Percentiles rank a stretch among this genome's conserved stretches.
Evolutionary conservation across 2,329 filamentous ascomycete genomes (phyloP).

Genomic region (Polychaeton citri): DNA sequence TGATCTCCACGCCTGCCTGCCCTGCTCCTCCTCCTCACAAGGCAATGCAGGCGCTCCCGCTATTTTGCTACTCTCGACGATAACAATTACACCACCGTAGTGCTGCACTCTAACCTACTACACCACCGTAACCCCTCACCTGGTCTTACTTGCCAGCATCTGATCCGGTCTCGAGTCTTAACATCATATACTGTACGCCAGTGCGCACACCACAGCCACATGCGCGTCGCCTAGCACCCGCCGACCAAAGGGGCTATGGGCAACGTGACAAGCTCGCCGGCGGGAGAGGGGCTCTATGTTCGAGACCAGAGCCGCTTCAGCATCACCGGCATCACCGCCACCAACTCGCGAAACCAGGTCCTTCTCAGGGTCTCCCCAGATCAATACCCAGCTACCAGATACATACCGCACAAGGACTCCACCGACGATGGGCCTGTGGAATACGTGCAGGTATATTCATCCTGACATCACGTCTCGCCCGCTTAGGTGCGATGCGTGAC

Average conservation of each 20-base stretch:
- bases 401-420: conserved; percentile 56
- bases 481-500: conserved; percentile 1
- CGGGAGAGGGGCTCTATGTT: background rate
- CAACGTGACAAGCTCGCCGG: background rate
- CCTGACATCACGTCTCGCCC: too few species aligned
- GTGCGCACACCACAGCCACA: background rate
- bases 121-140: too few species aligned
- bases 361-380: conserved; percentile 73
- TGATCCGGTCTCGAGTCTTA: too few species aligned
- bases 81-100: too few species aligned
- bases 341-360: conserved; percentile 63
- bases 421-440: conserved; percentile 70
- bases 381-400: conserved; percentile 69
- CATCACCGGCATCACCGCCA: conserved; percentile 70
- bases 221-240: background rate
- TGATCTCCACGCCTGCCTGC: too few species aligned
- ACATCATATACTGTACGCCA: too few species aligned
- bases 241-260: background rate
- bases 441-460: conserved; percentile 66
- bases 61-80: too few species aligned
- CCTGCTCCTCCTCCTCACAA: too few species aligned
- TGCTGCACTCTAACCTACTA: too few species aligned
- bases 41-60: too few species aligned
- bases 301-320: background rate
- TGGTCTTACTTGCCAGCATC: too few species aligned